phyloP scores from a whole-genome alignment of 2,329 filamentous ascomycete genomes.

The Neoarthrinium moseri region DNA sequence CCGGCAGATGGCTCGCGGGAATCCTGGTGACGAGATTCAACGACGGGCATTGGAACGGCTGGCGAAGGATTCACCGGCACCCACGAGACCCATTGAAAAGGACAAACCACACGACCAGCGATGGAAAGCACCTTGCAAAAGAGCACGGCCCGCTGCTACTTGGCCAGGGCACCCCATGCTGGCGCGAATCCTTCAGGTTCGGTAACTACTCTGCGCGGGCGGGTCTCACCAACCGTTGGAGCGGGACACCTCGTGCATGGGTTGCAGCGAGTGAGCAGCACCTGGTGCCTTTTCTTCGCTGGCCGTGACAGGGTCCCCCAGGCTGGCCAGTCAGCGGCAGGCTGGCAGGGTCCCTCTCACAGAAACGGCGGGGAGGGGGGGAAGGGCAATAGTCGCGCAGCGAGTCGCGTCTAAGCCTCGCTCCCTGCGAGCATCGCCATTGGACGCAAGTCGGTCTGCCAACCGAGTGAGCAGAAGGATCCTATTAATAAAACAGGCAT shows the following conservation, averaged over 20 bases:
- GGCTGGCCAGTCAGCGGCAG: constrained; percentile 1
- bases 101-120: neutral
- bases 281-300: neutral
- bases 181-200: constrained; percentile 10
- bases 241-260: constrained; percentile 7
- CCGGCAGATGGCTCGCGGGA: neutral
- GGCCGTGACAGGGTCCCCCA: neutral
- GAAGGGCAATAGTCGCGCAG: constrained; percentile 2
- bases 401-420: neutral
- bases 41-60: too few relatives aligned
- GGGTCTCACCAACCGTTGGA: constrained; percentile 10
- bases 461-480: neutral
- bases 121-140: neutral
- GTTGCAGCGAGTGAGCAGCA: neutral
- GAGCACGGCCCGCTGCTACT: constrained; percentile 2
- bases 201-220: too few relatives aligned
- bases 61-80: too few relatives aligned
- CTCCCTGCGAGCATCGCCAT: neutral
- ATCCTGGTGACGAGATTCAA: neutral
- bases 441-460: neutral
- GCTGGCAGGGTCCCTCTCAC: neutral
- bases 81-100: neutral
- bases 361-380: neutral
- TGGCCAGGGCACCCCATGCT: constrained; percentile 4
- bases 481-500: constrained; percentile 8